Evolutionary conservation across 306 rosid species (phyloP).

Genomic region (Prinsepia uniflora): DNA sequence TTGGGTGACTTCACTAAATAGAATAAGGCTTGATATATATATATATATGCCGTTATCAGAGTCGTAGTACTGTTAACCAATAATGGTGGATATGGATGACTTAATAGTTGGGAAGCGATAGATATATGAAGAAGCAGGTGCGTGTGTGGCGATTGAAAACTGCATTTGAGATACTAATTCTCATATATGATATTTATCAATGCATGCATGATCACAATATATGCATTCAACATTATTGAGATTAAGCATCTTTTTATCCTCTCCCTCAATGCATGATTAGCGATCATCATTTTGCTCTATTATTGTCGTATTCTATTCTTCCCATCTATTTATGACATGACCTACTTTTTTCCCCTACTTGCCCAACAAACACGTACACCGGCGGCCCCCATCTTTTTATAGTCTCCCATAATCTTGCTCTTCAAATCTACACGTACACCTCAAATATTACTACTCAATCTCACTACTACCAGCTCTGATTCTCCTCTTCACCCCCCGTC

Average conservation of each 20-base stretch:
- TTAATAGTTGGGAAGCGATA: neutral
- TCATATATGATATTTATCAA: neutral
- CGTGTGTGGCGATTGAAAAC: constrained; percentile 24
- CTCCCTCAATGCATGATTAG: neutral
- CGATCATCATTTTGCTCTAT: constrained; percentile 31
- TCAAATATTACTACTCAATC: neutral
- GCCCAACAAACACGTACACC: constrained; percentile 15
- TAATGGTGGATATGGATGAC: too few relatives aligned
- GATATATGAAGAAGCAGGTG: neutral
- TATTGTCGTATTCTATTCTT: constrained; percentile 49
- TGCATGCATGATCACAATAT: constrained; percentile 21
- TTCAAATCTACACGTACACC: constrained; percentile 37
- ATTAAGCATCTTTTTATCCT: constrained; percentile 63
- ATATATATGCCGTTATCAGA: too few relatives aligned
- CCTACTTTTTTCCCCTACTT: constrained; percentile 36
- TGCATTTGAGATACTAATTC: constrained; percentile 55
- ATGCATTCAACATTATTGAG: constrained; percentile 41
- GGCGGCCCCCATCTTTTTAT: neutral
- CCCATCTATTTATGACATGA: constrained; percentile 21
- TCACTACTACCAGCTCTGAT: neutral
- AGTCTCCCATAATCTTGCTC: constrained; percentile 5
- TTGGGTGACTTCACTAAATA: too few relatives aligned
- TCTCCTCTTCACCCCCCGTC: neutral
- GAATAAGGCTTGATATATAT: too few relatives aligned
- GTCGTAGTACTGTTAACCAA: too few relatives aligned